phyloP scores from a whole-genome alignment of 257 asterid species.

The Mitragyna speciosa region DNA sequence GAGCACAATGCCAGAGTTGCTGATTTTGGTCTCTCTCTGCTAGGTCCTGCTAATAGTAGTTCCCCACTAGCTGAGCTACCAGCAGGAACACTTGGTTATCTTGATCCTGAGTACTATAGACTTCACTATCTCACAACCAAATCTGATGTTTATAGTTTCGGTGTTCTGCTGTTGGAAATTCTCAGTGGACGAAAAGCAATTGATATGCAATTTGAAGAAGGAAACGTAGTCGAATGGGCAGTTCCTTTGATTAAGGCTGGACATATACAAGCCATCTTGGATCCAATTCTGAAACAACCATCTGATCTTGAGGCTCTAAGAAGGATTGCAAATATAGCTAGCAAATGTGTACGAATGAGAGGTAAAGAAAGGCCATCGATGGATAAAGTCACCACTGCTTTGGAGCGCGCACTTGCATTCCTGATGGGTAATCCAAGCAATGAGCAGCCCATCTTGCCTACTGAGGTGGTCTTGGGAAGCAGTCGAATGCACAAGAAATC shows the following conservation, averaged over 20 bases:
- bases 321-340: slow-evolving; percentile 70
- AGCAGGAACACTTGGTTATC: slow-evolving; percentile 88
- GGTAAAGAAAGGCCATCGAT: slow-evolving; percentile 95
- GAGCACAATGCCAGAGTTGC: slow-evolving; percentile 95
- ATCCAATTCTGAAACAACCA: slow-evolving; percentile 63
- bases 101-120: slow-evolving; percentile 88
- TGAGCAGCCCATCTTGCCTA: slow-evolving; percentile 89
- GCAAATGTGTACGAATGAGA: slow-evolving; percentile 89
- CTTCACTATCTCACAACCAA: slow-evolving; percentile 88
- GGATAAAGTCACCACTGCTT: slow-evolving; percentile 84
- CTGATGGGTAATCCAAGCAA: slow-evolving; percentile 86
- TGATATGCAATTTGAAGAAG: slow-evolving; percentile 85
- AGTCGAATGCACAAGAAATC: slow-evolving; percentile 86
- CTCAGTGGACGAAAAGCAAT: slow-evolving; percentile 86
- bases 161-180: slow-evolving; percentile 79
- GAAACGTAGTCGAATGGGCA: slow-evolving; percentile 94
- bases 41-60: slow-evolving; percentile 84
- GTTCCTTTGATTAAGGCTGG: slow-evolving; percentile 79
- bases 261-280: slow-evolving; percentile 56
- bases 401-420: slow-evolving; percentile 79
- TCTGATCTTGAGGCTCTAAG: slow-evolving; percentile 65
- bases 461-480: slow-evolving; percentile 87
- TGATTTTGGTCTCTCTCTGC: slow-evolving; percentile 81
- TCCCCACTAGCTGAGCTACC: slow-evolving; percentile 91
- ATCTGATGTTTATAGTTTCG: slow-evolving; percentile 87